phyloP scores from a whole-genome alignment of 306 rosid genomes.

The Aeschynomene evenia region DNA sequence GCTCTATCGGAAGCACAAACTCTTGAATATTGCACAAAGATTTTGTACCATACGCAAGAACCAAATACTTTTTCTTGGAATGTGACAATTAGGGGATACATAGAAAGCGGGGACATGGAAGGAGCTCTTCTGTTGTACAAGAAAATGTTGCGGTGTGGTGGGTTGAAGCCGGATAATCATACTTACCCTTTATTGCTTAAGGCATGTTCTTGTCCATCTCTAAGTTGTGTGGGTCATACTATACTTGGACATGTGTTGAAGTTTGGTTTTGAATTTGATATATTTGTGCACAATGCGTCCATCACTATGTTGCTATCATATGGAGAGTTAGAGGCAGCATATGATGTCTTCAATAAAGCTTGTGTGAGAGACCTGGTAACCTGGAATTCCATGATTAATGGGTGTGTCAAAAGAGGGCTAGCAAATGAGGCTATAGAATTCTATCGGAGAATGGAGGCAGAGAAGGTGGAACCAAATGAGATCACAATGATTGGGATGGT shows the following conservation, averaged over 20 bases:
- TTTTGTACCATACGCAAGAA: slow-evolving; percentile 36
- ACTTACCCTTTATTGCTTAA: slow-evolving; percentile 67
- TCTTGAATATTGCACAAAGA: slow-evolving; percentile 52
- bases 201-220: slow-evolving; percentile 54
- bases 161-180: slow-evolving; percentile 60
- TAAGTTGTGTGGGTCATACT: slow-evolving; percentile 43
- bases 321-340: slow-evolving; percentile 52
- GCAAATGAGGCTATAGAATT: slow-evolving; percentile 52
- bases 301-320: slow-evolving; percentile 59
- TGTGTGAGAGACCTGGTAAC: slow-evolving; percentile 73
- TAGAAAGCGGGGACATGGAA: slow-evolving; percentile 49
- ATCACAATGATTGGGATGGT: slow-evolving; percentile 78
- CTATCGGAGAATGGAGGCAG: slow-evolving; percentile 53
- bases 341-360: slow-evolving; percentile 58
- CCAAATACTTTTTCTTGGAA: slow-evolving; percentile 76
- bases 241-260: slow-evolving; percentile 62
- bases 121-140: slow-evolving; percentile 54
- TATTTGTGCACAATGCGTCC: slow-evolving; percentile 64
- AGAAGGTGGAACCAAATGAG: slow-evolving; percentile 64
- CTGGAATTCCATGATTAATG: slow-evolving; percentile 84
- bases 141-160: slow-evolving; percentile 50
- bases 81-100: slow-evolving; percentile 59
- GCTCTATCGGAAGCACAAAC: slow-evolving; percentile 58
- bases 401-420: slow-evolving; percentile 63
- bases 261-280: slow-evolving; percentile 60